phyloP scores from a whole-genome alignment of 441 rosid species.

The Eruca vesicaria region DNA sequence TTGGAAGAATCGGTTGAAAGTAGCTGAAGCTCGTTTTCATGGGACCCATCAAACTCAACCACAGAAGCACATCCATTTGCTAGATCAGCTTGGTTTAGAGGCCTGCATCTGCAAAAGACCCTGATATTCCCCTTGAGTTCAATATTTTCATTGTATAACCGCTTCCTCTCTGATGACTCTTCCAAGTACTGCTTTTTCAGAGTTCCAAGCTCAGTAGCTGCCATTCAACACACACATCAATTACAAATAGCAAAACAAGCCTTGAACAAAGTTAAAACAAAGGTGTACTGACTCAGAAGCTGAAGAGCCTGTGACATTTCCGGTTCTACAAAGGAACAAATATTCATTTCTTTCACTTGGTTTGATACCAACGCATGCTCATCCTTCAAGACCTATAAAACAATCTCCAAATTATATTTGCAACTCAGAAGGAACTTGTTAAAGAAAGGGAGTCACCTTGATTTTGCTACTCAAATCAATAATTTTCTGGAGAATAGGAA shows the following conservation, averaged over 20 bases:
- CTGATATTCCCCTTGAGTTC: conserved; percentile 92
- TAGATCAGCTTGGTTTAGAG: conserved; percentile 59
- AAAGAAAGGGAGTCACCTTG: conserved; percentile 44
- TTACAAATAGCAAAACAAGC: background rate
- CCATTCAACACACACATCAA: conserved; percentile 23
- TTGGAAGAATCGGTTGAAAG: conserved; percentile 74
- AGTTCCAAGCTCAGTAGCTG: conserved; percentile 62
- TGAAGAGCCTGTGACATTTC: conserved; percentile 48
- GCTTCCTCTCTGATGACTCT: conserved; percentile 71
- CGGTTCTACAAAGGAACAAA: conserved; percentile 46
- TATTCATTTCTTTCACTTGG: conserved; percentile 50
- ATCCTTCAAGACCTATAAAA: conserved; percentile 60
- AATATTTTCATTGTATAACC: conserved; percentile 82
- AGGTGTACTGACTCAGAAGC: conserved; percentile 50
- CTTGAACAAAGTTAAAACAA: background rate
- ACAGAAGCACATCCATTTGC: conserved; percentile 53
- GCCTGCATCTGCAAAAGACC: conserved; percentile 97
- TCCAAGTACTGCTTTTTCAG: conserved; percentile 64
- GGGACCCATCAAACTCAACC: conserved; percentile 70
- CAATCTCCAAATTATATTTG: background rate
- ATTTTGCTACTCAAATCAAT: conserved; percentile 54
- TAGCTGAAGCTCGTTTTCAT: conserved; percentile 72
- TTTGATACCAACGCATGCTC: conserved; percentile 54
- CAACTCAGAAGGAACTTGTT: conserved; percentile 1
- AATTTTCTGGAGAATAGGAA: conserved; percentile 72